phyloP scores from a whole-genome alignment of 495 filamentous ascomycete species.

The Parachaetomium inaequale region DNA sequence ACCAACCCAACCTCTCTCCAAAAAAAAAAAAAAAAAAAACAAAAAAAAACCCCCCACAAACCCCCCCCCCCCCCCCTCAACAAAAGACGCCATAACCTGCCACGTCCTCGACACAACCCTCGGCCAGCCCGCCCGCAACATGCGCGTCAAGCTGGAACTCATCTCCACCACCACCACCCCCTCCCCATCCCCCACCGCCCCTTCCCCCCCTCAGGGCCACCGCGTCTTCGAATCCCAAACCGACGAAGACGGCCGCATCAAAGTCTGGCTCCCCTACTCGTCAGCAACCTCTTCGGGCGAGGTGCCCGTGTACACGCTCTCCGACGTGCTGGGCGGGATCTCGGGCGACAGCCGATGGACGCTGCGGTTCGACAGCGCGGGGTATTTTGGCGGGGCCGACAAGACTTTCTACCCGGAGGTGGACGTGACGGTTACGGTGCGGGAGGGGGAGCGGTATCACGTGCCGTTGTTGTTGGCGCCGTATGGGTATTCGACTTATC shows the following conservation, averaged over 20 bases:
- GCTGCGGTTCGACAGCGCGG: conserved; percentile 71
- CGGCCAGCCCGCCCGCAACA: conserved; percentile 66
- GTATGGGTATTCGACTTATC: conserved; percentile 90
- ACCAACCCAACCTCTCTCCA: not conserved
- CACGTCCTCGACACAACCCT: conserved; percentile 60
- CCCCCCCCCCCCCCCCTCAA: conserved; percentile 12
- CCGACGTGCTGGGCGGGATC: conserved; percentile 44
- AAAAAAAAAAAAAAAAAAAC: conserved; percentile 4
- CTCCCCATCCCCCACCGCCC: conserved; percentile 28
- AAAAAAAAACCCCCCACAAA: not conserved
- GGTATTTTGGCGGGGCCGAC: conserved; percentile 68
- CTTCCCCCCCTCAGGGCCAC: conserved; percentile 36
- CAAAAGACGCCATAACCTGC: conserved; percentile 56
- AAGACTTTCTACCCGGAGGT: conserved; percentile 90
- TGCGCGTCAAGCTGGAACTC: conserved; percentile 73
- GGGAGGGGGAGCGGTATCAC: conserved; percentile 77
- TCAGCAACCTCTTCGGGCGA: conserved; percentile 43
- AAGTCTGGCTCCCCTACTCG: conserved; percentile 62
- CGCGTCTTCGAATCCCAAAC: conserved; percentile 60
- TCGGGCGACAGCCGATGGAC: conserved; percentile 51
- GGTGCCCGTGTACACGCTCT: conserved; percentile 51
- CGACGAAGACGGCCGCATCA: conserved; percentile 82
- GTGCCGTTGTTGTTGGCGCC: conserved; percentile 85
- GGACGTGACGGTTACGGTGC: conserved; percentile 77
- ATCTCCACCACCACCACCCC: conserved; percentile 51